Percentiles rank a stretch among this genome's conserved stretches.
These are phyloP conservation scores for Phytophthora sp. DNA, from an alignment of 352 stramenopile genomes.

Conservation along the genomic window DNA sequence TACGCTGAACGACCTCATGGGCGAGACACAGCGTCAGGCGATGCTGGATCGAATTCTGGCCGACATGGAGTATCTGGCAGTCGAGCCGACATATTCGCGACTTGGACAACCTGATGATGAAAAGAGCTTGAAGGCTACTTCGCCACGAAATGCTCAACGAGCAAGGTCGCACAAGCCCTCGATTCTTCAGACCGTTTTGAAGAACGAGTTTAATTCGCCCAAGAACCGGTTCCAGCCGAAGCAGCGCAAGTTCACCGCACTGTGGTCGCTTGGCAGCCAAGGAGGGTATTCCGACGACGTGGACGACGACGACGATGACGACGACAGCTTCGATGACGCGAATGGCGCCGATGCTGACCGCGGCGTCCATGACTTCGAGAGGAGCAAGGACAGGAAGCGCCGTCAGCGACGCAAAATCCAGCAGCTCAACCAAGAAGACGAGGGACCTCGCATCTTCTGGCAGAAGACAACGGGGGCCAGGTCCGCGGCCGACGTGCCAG, in stretches of 20 bases:
- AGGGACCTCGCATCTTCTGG: constrained; percentile 45
- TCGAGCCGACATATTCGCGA: constrained; percentile 31
- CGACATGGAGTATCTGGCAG: constrained; percentile 65
- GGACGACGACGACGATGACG: constrained; percentile 29
- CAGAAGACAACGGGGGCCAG: constrained; percentile 48
- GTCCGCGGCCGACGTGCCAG: constrained; percentile 46
- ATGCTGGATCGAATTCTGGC: constrained; percentile 67
- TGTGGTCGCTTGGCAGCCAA: constrained; percentile 28
- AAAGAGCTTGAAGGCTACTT: neutral
- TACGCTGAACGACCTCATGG: constrained; percentile 58
- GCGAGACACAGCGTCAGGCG: constrained; percentile 64
- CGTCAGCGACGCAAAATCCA: constrained; percentile 35
- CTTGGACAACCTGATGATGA: constrained; percentile 21
- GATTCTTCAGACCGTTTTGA: constrained; percentile 14
- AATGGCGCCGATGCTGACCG: constrained; percentile 11
- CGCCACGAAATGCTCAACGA: neutral
- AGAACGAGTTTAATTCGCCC: neutral
- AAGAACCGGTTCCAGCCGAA: constrained; percentile 30
- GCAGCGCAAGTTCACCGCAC: constrained; percentile 41
- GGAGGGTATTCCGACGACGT: constrained; percentile 2
- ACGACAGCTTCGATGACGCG: constrained; percentile 12
- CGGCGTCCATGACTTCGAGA: neutral
- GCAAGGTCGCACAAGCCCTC: constrained; percentile 19
- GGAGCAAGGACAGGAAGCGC: constrained; percentile 15
- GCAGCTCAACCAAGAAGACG: constrained; percentile 4